Conservation (phyloP, 331 rosid species). For the Prunus yedoensis region DNA sequence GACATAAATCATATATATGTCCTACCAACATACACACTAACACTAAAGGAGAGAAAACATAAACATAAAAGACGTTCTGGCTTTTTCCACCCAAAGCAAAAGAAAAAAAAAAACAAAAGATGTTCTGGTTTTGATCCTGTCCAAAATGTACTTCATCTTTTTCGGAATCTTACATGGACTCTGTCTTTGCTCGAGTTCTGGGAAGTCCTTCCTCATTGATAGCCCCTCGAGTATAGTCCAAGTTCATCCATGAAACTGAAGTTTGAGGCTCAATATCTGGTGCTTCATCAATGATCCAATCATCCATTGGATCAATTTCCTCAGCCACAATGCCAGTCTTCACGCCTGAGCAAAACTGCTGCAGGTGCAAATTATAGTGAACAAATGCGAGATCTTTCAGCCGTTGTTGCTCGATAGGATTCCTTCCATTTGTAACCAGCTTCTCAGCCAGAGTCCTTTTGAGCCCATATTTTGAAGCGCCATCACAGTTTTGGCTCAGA, state of each 20-base stretch:
- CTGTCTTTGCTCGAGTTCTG: not conserved
- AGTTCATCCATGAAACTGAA: not conserved
- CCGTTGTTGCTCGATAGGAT: conserved; percentile 19
- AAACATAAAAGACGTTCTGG: no score
- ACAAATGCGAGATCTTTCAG: conserved; percentile 19
- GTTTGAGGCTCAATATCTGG: not conserved
- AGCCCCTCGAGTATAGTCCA: not conserved
- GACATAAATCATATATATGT: no score
- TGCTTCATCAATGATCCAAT: conserved; percentile 19
- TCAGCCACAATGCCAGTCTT: conserved; percentile 9
- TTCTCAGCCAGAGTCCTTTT: conserved; percentile 26
- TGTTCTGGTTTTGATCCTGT: not conserved
- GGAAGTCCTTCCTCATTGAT: not conserved
- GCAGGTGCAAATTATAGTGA: conserved; percentile 27
- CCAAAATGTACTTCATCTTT: not conserved
- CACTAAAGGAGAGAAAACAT: no score
- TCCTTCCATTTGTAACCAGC: conserved; percentile 21
- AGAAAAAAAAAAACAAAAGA: not conserved
- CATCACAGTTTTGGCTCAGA: conserved; percentile 29
- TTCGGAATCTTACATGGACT: not conserved
- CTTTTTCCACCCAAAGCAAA: no score
- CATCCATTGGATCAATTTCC: conserved; percentile 23
- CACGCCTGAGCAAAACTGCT: conserved; percentile 14
- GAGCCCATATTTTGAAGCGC: conserved; percentile 25
- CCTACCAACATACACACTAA: no score